A percentile compares a stretch with the other conserved stretches of the same genome.
Evolutionary conservation across 345 rosid species (phyloP).

Genomic region (Linum lewisii): DNA sequence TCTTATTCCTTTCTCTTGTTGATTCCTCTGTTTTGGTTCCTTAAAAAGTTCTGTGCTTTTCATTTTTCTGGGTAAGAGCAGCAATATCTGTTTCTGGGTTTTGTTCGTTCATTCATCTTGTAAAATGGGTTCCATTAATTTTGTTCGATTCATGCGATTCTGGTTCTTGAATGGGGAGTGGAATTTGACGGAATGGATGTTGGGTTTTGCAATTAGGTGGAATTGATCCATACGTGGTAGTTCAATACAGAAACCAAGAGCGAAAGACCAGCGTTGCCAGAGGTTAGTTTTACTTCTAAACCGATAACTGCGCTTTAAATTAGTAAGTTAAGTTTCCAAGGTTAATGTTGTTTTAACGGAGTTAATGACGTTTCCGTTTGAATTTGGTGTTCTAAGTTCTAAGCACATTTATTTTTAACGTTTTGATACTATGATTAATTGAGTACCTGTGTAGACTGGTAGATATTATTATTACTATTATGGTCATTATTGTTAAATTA

Average conservation of each 20-base stretch:
- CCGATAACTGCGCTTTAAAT: too few species aligned
- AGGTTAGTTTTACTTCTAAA: conserved; percentile 28
- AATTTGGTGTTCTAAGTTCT: too few species aligned
- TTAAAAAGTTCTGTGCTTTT: not conserved
- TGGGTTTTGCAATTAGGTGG: conserved; percentile 31
- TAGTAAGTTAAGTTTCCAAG: too few species aligned
- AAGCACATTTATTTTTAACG: too few species aligned
- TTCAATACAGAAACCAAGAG: conserved; percentile 64
- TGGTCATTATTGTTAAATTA: too few species aligned
- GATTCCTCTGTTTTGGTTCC: too few species aligned
- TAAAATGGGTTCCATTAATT: not conserved
- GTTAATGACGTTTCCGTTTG: too few species aligned
- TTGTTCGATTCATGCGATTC: not conserved
- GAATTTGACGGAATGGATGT: too few species aligned
- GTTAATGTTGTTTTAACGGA: too few species aligned
- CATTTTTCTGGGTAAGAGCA: not conserved
- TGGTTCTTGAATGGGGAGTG: not conserved
- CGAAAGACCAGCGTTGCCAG: conserved; percentile 53
- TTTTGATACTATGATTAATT: too few species aligned
- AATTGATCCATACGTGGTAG: conserved; percentile 64
- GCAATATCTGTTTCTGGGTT: not conserved
- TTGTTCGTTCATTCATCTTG: not conserved
- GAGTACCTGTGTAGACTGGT: too few species aligned
- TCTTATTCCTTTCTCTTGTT: not conserved
- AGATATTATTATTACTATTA: too few species aligned